Evolutionary conservation across 352 stramenopile species (phyloP).

Genomic region (Labyrinthula sp.): DNA sequence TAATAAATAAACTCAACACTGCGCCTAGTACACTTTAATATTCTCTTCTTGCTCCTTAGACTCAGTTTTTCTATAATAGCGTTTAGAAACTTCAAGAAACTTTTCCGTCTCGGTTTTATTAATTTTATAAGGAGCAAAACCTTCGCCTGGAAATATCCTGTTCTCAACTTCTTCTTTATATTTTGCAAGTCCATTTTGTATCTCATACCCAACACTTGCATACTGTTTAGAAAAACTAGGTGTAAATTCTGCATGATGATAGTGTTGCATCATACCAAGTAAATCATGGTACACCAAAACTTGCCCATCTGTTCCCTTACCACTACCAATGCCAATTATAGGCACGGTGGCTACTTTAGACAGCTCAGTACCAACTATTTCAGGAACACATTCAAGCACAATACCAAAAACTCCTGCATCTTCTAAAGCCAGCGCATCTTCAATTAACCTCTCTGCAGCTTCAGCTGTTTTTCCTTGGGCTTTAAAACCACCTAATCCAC

Average conservation of each 20-base stretch:
- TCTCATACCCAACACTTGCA: constrained; percentile 70
- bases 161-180: constrained; percentile 87
- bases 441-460: constrained; percentile 59
- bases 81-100: constrained; percentile 14
- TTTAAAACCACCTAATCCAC: constrained; percentile 34
- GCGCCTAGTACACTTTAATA: too few species aligned
- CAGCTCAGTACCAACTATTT: constrained; percentile 66
- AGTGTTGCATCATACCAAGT: constrained; percentile 89
- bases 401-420: constrained; percentile 83
- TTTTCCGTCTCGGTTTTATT: constrained; percentile 41
- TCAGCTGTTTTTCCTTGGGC: constrained; percentile 25
- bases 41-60: too few species aligned
- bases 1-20: too few species aligned
- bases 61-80: too few species aligned
- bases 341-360: constrained; percentile 83
- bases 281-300: constrained; percentile 95
- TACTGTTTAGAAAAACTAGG: constrained; percentile 97
- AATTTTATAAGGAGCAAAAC: constrained; percentile 85
- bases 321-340: constrained; percentile 91
- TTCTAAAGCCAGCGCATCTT: constrained; percentile 75
- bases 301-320: constrained; percentile 70
- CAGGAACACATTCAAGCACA: constrained; percentile 57
- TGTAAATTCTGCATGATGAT: constrained; percentile 78
- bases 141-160: constrained; percentile 67
- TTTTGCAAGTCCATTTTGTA: constrained; percentile 70